Evolutionary conservation across 257 asterid genomes (phyloP).

Genomic region (Solanum ahanhuiri): DNA sequence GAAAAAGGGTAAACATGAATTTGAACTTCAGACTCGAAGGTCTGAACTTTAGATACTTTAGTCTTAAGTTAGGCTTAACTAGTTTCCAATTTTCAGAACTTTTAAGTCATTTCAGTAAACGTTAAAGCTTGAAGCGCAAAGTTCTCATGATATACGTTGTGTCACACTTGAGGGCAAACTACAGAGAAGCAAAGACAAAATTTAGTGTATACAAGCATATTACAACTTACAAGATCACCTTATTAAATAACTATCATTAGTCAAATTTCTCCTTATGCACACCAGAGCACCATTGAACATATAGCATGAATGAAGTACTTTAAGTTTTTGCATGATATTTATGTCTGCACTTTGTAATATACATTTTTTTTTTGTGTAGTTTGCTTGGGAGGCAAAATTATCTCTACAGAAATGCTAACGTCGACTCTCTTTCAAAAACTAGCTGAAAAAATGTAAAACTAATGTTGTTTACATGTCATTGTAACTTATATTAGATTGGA

Average conservation of each 20-base stretch:
- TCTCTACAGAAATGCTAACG: background rate
- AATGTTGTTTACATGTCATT: background rate
- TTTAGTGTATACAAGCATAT: background rate
- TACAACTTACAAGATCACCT: background rate
- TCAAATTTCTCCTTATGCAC: background rate
- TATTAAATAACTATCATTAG: background rate
- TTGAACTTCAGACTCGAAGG: background rate
- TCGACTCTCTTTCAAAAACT: background rate
- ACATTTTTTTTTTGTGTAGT: background rate
- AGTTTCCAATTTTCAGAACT: background rate
- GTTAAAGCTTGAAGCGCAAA: background rate
- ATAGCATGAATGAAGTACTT: background rate
- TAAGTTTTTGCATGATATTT: background rate
- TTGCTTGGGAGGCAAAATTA: background rate
- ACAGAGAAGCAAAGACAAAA: background rate
- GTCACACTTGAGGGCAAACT: background rate
- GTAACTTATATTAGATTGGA: background rate
- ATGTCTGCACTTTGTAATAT: background rate
- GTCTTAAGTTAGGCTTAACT: background rate
- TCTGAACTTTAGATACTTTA: background rate
- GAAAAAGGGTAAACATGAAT: background rate
- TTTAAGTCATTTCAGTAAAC: background rate
- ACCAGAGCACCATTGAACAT: background rate
- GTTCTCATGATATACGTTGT: background rate
- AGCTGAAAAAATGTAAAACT: background rate